phyloP scores from a whole-genome alignment of 305 asterid species.

The Fraxinus dipetala region DNA sequence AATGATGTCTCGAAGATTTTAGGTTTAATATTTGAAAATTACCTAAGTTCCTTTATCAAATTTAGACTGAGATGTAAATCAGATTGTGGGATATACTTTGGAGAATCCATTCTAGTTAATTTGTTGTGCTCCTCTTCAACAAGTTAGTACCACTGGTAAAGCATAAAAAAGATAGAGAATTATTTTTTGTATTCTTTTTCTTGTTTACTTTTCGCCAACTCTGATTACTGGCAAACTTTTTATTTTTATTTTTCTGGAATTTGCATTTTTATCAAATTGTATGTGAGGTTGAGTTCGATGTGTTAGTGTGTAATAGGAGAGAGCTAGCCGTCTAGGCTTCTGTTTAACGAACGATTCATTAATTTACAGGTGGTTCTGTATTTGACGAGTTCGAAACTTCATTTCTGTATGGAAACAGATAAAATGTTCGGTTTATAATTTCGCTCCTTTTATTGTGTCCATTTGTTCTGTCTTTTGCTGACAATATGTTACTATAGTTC shows the following conservation, averaged over 20 bases:
- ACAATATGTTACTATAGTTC: not conserved
- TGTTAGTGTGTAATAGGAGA: conserved; percentile 50
- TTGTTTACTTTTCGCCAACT: conserved; percentile 34
- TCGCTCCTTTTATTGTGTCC: not conserved
- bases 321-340: conserved; percentile 47
- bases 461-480: not conserved
- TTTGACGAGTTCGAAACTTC: conserved; percentile 20
- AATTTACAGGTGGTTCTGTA: conserved; percentile 31
- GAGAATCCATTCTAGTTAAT: conserved; percentile 39
- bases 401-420: conserved; percentile 26
- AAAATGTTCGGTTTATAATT: not conserved
- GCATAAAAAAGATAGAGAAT: conserved; percentile 42
- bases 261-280: conserved; percentile 45
- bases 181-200: conserved; percentile 20
- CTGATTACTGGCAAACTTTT: conserved; percentile 30
- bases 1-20: conserved; percentile 43
- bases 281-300: conserved; percentile 53
- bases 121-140: conserved; percentile 47
- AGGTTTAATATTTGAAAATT: conserved; percentile 41
- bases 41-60: conserved; percentile 43
- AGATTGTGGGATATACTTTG: conserved; percentile 53
- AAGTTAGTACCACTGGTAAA: conserved; percentile 40
- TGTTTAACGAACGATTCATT: conserved; percentile 46
- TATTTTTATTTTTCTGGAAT: conserved; percentile 34
- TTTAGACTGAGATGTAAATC: conserved; percentile 58